phyloP scores from a whole-genome alignment of 1,284 basidiomycete species.

The Ceratobasidium sp. region DNA sequence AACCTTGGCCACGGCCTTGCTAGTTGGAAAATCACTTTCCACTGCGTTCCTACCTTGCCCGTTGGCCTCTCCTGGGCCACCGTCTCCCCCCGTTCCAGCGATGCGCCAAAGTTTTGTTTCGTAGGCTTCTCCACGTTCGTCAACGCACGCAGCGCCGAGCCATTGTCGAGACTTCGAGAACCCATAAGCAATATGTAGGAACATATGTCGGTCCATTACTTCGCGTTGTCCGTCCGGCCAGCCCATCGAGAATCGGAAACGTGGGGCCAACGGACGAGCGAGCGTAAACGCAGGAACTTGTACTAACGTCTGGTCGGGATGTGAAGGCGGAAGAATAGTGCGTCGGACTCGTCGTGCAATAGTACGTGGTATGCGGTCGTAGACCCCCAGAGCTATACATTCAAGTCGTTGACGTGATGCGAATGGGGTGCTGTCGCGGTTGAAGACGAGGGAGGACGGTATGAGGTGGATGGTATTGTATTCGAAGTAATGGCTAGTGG shows the following conservation, averaged over 20 bases:
- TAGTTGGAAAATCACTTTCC: slow-evolving; percentile 56
- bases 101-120: slow-evolving; percentile 68
- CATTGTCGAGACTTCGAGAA: slow-evolving; percentile 73
- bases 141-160: slow-evolving; percentile 77
- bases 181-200: slow-evolving; percentile 80
- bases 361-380: slow-evolving; percentile 71
- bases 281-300: slow-evolving; percentile 73
- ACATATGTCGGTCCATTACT: slow-evolving; percentile 71
- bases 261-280: slow-evolving; percentile 59
- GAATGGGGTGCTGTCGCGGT: slow-evolving; percentile 57
- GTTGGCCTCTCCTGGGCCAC: slow-evolving; percentile 59
- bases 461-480: slow-evolving; percentile 51
- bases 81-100: slow-evolving; percentile 40
- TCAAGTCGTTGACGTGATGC: slow-evolving; percentile 58
- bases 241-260: slow-evolving; percentile 60
- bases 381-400: slow-evolving; percentile 66
- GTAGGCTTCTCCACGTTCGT: slow-evolving; percentile 78
- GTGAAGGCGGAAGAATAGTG: slow-evolving; percentile 56
- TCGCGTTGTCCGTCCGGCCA: slow-evolving; percentile 66
- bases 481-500: slow-evolving; percentile 51
- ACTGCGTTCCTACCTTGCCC: slow-evolving; percentile 48
- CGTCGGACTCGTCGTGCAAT: slow-evolving; percentile 70
- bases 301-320: slow-evolving; percentile 62
- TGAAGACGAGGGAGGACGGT: slow-evolving; percentile 67
- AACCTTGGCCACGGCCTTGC: slow-evolving; percentile 57